These are phyloP conservation scores for Pseudopithomyces chartarum DNA, from an alignment of 2,329 filamentous ascomycete genomes.

Conservation along the genomic window DNA sequence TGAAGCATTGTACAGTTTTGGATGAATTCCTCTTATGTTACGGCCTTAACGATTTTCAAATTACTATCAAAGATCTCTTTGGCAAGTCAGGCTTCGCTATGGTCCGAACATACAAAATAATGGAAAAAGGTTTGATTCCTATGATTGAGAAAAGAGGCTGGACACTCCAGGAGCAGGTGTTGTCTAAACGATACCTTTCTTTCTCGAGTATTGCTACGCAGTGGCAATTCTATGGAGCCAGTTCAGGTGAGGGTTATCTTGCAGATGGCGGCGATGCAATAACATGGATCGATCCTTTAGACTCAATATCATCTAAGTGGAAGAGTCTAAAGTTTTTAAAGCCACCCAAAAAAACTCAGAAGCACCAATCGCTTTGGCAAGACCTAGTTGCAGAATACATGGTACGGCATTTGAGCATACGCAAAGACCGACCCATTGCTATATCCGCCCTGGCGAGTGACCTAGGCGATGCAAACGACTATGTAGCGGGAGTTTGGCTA, in stretches of 20 bases:
- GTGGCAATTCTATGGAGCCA: not conserved
- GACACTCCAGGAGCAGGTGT: not conserved
- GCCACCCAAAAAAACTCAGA: not conserved
- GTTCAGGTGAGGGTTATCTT: not conserved
- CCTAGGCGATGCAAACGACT: not conserved
- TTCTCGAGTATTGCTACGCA: not conserved
- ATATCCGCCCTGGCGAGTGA: not conserved
- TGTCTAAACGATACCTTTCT: not conserved
- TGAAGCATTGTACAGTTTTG: not conserved
- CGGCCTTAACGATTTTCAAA: not conserved
- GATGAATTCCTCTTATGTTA: not conserved
- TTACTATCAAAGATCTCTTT: not conserved
- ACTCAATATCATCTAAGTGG: no score
- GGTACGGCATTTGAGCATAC: not conserved
- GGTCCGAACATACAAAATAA: not conserved
- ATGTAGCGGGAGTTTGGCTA: not conserved
- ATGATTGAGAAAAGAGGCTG: not conserved
- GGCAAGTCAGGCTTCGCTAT: not conserved
- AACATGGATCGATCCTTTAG: not conserved
- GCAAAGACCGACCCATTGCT: not conserved
- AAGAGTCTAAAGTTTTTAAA: no score
- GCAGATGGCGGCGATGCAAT: not conserved
- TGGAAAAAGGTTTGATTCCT: not conserved
- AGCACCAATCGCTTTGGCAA: not conserved
- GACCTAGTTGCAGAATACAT: not conserved